A percentile compares a stretch with the other conserved stretches of the same genome.
Evolutionary conservation across 352 stramenopile genomes (phyloP).

Genomic region (Globisporangium uncinulatum): DNA sequence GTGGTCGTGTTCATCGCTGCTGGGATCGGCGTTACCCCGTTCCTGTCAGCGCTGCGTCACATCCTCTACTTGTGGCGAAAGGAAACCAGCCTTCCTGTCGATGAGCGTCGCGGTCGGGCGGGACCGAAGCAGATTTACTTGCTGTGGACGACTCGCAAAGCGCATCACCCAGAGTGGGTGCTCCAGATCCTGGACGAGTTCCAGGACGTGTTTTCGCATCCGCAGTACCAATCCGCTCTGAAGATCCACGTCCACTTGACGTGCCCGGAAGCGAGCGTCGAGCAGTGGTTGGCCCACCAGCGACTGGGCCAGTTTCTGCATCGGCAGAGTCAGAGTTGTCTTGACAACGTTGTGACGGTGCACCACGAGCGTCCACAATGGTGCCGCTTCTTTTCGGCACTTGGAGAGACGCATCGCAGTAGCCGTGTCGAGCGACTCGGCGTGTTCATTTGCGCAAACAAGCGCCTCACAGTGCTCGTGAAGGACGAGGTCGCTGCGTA

Average conservation of each 20-base stretch:
- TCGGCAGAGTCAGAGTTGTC: not conserved
- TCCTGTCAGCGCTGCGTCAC: slow-evolving; percentile 38
- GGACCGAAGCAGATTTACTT: not conserved
- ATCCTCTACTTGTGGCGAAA: slow-evolving; percentile 23
- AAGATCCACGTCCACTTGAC: slow-evolving; percentile 21
- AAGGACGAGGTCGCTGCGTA: slow-evolving; percentile 17
- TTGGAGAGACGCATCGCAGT: not conserved
- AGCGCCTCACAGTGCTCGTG: slow-evolving; percentile 15
- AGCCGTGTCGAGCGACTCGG: slow-evolving; percentile 1
- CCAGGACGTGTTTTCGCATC: slow-evolving; percentile 15
- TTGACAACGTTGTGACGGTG: slow-evolving; percentile 3
- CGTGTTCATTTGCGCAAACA: slow-evolving; percentile 22
- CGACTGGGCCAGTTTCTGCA: not conserved
- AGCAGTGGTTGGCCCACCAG: not conserved
- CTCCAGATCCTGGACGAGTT: slow-evolving; percentile 20
- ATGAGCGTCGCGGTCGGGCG: no score
- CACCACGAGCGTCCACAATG: slow-evolving; percentile 12
- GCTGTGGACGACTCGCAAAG: slow-evolving; percentile 24
- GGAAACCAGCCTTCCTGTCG: not conserved
- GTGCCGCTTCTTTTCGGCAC: slow-evolving; percentile 1
- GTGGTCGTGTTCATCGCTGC: slow-evolving; percentile 23
- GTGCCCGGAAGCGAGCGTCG: not conserved
- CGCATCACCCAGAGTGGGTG: slow-evolving; percentile 16
- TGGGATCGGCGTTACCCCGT: slow-evolving; percentile 39
- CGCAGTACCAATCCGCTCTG: slow-evolving; percentile 1